Percentiles rank a stretch among this genome's conserved stretches.
These are phyloP conservation scores for Lodderomyces metapsilosis DNA, from an alignment of 1,139 yeast genomes.

Conservation along the genomic window DNA sequence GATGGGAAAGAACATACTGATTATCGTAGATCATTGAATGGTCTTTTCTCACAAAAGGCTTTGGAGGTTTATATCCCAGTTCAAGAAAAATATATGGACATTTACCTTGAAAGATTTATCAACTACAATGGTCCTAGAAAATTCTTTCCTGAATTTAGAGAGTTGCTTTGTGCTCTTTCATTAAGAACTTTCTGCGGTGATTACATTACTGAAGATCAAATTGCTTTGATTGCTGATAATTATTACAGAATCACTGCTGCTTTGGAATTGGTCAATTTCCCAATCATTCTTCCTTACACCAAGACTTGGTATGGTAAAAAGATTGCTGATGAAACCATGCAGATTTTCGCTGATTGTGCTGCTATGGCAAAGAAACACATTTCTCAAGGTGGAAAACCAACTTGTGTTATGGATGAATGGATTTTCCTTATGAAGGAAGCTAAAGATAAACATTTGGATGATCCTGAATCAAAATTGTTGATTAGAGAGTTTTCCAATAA, in stretches of 20 bases:
- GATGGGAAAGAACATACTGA: constrained; percentile 96
- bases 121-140: constrained; percentile 61
- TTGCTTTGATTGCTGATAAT: constrained; percentile 83
- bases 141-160: constrained; percentile 92
- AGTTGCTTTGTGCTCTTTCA: constrained; percentile 90
- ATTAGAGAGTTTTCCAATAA: constrained; percentile 84
- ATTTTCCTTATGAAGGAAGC: constrained; percentile 79
- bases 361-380: constrained; percentile 79
- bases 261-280: constrained; percentile 93
- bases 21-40: constrained; percentile 87
- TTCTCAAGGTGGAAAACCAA: constrained; percentile 69
- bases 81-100: constrained; percentile 80
- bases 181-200: constrained; percentile 94
- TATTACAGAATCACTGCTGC: constrained; percentile 92
- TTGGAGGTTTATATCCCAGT: constrained; percentile 79
- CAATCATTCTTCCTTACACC: constrained; percentile 91
- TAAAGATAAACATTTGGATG: constrained; percentile 46
- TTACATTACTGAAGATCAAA: constrained; percentile 87
- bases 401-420: constrained; percentile 96
- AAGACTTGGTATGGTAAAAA: constrained; percentile 97
- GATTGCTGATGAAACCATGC: constrained; percentile 93
- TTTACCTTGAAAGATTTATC: constrained; percentile 67
- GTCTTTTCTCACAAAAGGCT: constrained; percentile 82
- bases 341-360: constrained; percentile 84
- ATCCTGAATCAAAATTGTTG: constrained; percentile 51